Conservation (phyloP, 768 basidiomycete species). For the Flagelloscypha sp. region DNA sequence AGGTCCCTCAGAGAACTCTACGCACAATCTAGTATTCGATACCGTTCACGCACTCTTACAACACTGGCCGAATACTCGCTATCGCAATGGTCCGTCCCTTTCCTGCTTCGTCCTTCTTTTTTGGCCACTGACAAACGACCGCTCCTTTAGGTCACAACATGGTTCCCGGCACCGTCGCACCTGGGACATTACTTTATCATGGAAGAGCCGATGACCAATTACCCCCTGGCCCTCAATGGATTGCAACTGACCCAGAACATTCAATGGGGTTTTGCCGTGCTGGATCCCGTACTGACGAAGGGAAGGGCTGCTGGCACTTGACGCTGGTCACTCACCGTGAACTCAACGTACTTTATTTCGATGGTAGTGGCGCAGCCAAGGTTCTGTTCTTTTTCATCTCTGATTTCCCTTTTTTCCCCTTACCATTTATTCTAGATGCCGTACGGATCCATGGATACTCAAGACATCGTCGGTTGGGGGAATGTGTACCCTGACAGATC, state of each 20-base stretch:
- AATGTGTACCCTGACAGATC: constrained; percentile 11
- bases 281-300: no score
- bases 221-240: constrained; percentile 28
- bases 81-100: constrained; percentile 30
- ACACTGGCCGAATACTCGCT: constrained; percentile 39
- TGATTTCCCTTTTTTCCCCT: no score
- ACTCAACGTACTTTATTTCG: constrained; percentile 42
- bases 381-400: no score
- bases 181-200: constrained; percentile 30
- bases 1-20: no score
- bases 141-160: constrained; percentile 28
- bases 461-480: constrained; percentile 42
- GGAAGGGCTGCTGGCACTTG: constrained; percentile 29
- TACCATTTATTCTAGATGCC: no score
- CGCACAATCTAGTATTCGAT: constrained; percentile 24
- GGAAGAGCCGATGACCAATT: constrained; percentile 19
- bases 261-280: constrained; percentile 12
- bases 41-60: constrained; percentile 26
- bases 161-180: constrained; percentile 23
- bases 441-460: constrained; percentile 34
- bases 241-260: constrained; percentile 31
- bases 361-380: constrained; percentile 43
- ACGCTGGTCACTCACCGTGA: constrained; percentile 29
- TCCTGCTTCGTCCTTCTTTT: not conserved
- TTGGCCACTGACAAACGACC: no score